Evolutionary conservation across 352 stramenopile species (phyloP).

Genomic region (Globisporangium sylvaticum): DNA sequence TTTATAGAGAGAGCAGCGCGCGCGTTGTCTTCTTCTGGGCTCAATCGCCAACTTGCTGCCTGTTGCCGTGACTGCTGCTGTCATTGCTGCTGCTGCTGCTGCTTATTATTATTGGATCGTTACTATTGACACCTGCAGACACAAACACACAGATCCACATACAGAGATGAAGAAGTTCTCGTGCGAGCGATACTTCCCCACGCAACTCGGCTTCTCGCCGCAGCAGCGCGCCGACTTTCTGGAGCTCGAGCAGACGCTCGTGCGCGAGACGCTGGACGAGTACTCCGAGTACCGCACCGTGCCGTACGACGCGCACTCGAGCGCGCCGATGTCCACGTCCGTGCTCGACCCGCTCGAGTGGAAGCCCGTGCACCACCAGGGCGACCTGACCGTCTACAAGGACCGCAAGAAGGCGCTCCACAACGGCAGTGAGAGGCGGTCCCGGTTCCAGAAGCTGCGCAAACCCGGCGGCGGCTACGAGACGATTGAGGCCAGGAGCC

Average conservation of each 20-base stretch:
- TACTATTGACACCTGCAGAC: too few relatives aligned
- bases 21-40: too few relatives aligned
- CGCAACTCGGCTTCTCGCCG: slow-evolving; percentile 21
- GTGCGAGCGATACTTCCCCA: slow-evolving; percentile 11
- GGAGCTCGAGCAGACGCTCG: slow-evolving; percentile 22
- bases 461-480: not conserved
- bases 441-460: slow-evolving; percentile 5
- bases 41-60: too few relatives aligned
- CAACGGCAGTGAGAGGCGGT: slow-evolving; percentile 13
- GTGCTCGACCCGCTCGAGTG: slow-evolving; percentile 30
- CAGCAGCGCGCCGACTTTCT: slow-evolving; percentile 24
- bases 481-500: slow-evolving; percentile 6
- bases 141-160: too few relatives aligned
- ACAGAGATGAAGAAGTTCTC: not conserved
- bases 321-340: slow-evolving; percentile 12
- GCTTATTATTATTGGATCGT: too few relatives aligned
- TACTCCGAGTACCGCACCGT: slow-evolving; percentile 33
- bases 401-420: slow-evolving; percentile 19
- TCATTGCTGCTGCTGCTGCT: too few relatives aligned
- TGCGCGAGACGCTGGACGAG: slow-evolving; percentile 26
- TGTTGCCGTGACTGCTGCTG: too few relatives aligned
- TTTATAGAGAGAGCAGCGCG: too few relatives aligned
- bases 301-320: slow-evolving; percentile 20
- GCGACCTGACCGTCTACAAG: slow-evolving; percentile 40
- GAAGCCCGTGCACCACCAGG: slow-evolving; percentile 29